Percentiles rank a stretch among this genome's conserved stretches.
Conservation (phyloP, 352 stramenopile species). For the Globisporangium spinosum region DNA sequence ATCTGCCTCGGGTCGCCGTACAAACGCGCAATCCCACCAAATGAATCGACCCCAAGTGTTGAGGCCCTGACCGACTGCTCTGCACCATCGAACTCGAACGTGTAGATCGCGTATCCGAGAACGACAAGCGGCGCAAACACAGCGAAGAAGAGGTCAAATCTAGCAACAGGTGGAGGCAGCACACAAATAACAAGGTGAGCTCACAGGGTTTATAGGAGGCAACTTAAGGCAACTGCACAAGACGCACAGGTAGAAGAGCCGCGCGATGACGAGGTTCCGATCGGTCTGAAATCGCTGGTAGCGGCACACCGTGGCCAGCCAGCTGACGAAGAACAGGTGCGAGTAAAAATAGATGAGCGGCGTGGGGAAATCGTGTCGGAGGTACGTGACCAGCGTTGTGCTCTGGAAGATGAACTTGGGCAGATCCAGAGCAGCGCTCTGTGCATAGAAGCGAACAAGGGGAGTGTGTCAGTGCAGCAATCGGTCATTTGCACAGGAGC, state of each 20-base stretch:
- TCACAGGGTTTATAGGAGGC: too few relatives aligned
- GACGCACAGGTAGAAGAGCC: slow-evolving; percentile 23
- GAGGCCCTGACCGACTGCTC: not conserved
- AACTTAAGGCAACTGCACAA: not conserved
- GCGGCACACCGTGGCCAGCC: slow-evolving; percentile 22
- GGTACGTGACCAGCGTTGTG: slow-evolving; percentile 22
- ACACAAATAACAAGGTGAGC: not conserved
- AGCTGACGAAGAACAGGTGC: slow-evolving; percentile 22
- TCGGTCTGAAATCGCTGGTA: slow-evolving; percentile 21
- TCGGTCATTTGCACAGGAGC: not conserved
- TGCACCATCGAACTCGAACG: slow-evolving; percentile 24
- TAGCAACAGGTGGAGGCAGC: not conserved
- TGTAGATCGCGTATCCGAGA: slow-evolving; percentile 19
- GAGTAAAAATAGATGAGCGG: slow-evolving; percentile 27
- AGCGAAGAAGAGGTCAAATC: slow-evolving; percentile 29
- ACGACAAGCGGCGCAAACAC: slow-evolving; percentile 28
- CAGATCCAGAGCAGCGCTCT: slow-evolving; percentile 21
- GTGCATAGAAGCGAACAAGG: not conserved
- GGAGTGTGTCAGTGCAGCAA: not conserved
- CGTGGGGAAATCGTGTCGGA: slow-evolving; percentile 25
- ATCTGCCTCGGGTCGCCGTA: slow-evolving; percentile 24
- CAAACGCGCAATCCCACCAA: slow-evolving; percentile 19
- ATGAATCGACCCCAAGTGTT: slow-evolving; percentile 12
- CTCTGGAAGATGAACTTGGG: slow-evolving; percentile 30
- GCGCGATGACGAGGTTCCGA: slow-evolving; percentile 14